These are phyloP conservation scores for Nannochloris sp. DNA, from an alignment of 139 green algal species.

Conservation along the genomic window DNA sequence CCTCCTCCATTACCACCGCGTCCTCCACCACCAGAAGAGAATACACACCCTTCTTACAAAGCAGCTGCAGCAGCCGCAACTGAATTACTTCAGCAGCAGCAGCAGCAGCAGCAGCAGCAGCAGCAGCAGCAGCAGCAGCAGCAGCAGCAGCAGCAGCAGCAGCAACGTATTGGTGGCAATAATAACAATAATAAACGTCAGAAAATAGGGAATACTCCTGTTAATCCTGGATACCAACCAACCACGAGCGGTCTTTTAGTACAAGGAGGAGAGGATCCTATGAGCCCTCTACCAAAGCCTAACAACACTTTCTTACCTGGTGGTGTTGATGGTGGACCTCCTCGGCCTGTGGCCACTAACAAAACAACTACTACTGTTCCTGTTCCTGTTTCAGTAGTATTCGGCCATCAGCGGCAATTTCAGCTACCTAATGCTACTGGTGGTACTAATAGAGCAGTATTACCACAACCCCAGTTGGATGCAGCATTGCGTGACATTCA, in stretches of 20 bases:
- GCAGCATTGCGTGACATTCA: no score
- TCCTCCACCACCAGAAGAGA: background rate
- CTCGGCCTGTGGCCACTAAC: background rate
- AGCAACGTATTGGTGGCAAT: no score
- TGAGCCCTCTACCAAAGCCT: background rate
- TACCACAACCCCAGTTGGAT: no score
- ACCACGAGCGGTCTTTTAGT: background rate
- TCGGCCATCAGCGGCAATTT: no score
- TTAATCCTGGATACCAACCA: background rate
- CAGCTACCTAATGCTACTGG: no score
- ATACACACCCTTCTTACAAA: background rate
- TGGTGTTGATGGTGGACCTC: no score
- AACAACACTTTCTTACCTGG: no score
- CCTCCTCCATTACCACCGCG: background rate
- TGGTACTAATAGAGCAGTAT: no score
- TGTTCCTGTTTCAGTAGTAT: no score
- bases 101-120: background rate
- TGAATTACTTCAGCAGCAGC: background rate
- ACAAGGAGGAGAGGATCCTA: background rate
- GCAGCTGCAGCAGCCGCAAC: background rate
- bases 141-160: conserved; percentile 1
- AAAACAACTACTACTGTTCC: no score
- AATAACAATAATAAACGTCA: background rate
- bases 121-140: background rate
- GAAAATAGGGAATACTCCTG: background rate